These are phyloP conservation scores for Silene latifolia DNA, from an alignment of 148 eudicot genomes.

Conservation along the genomic window DNA sequence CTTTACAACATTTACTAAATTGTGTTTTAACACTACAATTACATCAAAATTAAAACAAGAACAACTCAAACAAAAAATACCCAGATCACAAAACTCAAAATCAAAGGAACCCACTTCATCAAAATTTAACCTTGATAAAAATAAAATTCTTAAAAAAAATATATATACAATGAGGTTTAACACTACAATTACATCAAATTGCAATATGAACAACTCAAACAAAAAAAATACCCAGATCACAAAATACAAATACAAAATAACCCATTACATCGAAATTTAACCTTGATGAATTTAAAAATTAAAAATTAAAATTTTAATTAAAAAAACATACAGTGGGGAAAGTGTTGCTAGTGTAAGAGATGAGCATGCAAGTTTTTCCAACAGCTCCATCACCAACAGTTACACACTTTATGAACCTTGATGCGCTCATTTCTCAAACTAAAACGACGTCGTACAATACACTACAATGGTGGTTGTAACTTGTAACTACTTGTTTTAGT, in stretches of 20 bases:
- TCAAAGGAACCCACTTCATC: neutral
- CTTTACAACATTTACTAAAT: neutral
- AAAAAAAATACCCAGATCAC: neutral
- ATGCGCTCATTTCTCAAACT: conserved; percentile 32
- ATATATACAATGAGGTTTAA: conserved; percentile 35
- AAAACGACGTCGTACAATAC: neutral
- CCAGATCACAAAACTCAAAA: neutral
- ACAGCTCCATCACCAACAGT: conserved; percentile 40
- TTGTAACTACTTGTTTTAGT: neutral
- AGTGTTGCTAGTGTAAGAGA: conserved; percentile 47
- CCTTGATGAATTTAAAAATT: too few relatives aligned
- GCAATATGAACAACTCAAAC: neutral
- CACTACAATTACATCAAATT: too few relatives aligned
- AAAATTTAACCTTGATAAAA: conserved; percentile 5
- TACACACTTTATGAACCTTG: conserved; percentile 38
- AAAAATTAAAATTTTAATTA: conserved; percentile 8
- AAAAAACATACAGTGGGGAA: conserved; percentile 39
- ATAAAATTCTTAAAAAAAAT: neutral
- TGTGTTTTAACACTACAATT: neutral
- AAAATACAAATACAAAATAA: neutral
- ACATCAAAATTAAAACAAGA: neutral
- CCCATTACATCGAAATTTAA: neutral
- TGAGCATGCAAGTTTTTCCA: conserved; percentile 39
- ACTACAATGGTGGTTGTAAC: neutral
- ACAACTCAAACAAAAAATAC: conserved; percentile 2